Percentiles rank a stretch among this genome's conserved stretches.
Conservation (phyloP, 305 asterid genomes). For the Fraxinus floribunda region DNA sequence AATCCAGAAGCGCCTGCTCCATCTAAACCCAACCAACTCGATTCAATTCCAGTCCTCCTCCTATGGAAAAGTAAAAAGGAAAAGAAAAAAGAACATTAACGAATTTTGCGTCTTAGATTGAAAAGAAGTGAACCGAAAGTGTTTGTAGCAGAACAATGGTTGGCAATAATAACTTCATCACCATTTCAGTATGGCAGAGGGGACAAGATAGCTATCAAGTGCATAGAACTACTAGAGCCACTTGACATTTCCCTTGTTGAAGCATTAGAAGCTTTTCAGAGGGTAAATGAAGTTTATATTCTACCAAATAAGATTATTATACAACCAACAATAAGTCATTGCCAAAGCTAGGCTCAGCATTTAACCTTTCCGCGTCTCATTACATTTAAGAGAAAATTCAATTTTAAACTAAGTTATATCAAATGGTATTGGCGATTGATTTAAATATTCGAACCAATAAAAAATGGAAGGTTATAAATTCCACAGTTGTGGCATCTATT, state of each 20-base stretch:
- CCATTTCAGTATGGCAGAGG: neutral
- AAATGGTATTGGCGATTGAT: neutral
- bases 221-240: neutral
- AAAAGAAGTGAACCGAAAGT: neutral
- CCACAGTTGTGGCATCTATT: no score
- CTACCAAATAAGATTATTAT: neutral
- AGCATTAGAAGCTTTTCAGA: neutral
- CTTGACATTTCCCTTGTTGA: neutral
- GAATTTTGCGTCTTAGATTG: neutral
- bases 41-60: conserved; percentile 57
- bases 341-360: neutral
- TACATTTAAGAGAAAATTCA: neutral
- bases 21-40: conserved; percentile 74
- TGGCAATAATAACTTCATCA: neutral
- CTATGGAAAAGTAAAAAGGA: neutral
- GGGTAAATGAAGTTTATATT: neutral
- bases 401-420: neutral
- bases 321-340: neutral
- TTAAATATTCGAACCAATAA: no score
- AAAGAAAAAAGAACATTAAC: conserved; percentile 4
- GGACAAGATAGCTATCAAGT: neutral
- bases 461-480: no score
- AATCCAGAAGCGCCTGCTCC: conserved; percentile 81
- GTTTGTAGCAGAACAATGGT: neutral
- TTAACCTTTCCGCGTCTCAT: neutral